Conservation (phyloP, 2,329 filamentous ascomycete genomes). For the Proliferodiscus dingleyae region DNA sequence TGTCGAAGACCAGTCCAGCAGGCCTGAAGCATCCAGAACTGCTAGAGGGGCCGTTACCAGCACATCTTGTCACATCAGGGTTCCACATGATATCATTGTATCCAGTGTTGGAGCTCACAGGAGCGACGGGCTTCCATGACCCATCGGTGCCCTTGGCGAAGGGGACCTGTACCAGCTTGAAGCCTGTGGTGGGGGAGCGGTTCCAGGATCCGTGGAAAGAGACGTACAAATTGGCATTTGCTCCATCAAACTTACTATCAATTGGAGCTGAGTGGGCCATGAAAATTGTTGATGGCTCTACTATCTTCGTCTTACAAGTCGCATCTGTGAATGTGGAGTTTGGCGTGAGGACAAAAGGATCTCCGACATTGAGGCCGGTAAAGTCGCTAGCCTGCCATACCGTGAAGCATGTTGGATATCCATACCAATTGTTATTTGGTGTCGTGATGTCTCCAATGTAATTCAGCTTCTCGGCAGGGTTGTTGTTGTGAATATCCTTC, state of each 20-base stretch:
- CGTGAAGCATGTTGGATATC: slow-evolving; percentile 2
- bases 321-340: slow-evolving; percentile 1
- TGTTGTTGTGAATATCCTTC: slow-evolving; percentile 8
- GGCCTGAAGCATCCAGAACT: slow-evolving; percentile 18
- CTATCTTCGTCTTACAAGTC: background rate
- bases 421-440: background rate
- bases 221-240: slow-evolving; percentile 1
- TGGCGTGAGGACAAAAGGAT: slow-evolving; percentile 5
- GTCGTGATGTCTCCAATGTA: slow-evolving; percentile 3
- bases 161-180: slow-evolving; percentile 10
- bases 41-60: slow-evolving; percentile 14
- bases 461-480: slow-evolving; percentile 4
- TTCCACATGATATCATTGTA: slow-evolving; percentile 11
- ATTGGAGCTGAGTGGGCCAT: slow-evolving; percentile 1
- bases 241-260: background rate
- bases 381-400: slow-evolving; percentile 2
- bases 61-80: slow-evolving; percentile 16
- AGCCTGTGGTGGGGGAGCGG: slow-evolving; percentile 8
- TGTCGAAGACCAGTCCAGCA: slow-evolving; percentile 15
- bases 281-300: background rate
- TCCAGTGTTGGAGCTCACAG: background rate
- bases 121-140: slow-evolving; percentile 6
- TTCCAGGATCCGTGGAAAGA: slow-evolving; percentile 8
- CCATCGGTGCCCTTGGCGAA: slow-evolving; percentile 12
- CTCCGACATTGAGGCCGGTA: slow-evolving; percentile 1